Conservation (phyloP, 768 basidiomycete species). For the Amanita inopinata region DNA sequence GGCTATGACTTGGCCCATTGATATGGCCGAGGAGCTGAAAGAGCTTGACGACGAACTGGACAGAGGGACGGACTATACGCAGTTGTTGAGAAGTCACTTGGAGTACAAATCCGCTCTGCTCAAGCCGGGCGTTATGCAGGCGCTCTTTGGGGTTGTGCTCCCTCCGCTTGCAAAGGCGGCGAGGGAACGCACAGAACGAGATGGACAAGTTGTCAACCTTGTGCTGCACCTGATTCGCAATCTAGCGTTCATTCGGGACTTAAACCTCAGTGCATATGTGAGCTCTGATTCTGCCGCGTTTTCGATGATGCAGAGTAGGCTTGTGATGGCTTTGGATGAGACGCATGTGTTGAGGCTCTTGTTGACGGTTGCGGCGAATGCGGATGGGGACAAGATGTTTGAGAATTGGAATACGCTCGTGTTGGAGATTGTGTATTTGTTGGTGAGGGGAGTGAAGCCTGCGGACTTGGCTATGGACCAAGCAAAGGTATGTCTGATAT, state of each 20-base stretch:
- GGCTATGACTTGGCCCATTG: constrained; percentile 99
- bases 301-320: constrained; percentile 66
- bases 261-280: constrained; percentile 55
- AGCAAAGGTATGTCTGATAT: constrained; percentile 39
- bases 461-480: constrained; percentile 46
- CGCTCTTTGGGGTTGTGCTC: constrained; percentile 65
- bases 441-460: constrained; percentile 76
- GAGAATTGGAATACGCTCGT: constrained; percentile 82
- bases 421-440: constrained; percentile 87
- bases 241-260: constrained; percentile 89
- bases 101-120: constrained; percentile 83
- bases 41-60: constrained; percentile 82
- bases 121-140: constrained; percentile 55
- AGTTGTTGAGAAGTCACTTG: constrained; percentile 69
- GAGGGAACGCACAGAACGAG: constrained; percentile 67
- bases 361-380: constrained; percentile 77
- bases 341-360: constrained; percentile 70
- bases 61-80: constrained; percentile 81
- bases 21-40: constrained; percentile 87
- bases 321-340: constrained; percentile 61
- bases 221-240: constrained; percentile 87
- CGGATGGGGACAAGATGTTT: constrained; percentile 66
- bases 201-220: constrained; percentile 81
- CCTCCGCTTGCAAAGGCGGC: constrained; percentile 65
- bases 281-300: constrained; percentile 77